Evolutionary conservation across 2,329 filamentous ascomycete genomes (phyloP), one percentile per base, ranked within the genome.

Genomic region (Aspergillus sp.): DNA sequence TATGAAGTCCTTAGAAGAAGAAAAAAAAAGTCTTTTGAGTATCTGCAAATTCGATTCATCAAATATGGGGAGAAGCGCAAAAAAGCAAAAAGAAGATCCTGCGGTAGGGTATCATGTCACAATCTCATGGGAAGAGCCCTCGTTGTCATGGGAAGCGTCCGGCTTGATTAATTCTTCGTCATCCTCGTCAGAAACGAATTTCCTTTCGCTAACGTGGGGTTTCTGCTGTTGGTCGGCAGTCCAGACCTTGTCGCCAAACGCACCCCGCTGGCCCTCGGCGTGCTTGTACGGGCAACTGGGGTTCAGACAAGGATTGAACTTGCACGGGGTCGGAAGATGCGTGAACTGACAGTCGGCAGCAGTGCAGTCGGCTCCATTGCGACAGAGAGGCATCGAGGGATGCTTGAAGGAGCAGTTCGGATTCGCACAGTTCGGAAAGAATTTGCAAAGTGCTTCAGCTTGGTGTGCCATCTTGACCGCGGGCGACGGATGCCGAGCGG

Each of bases 391-490:
- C 79, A 88, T 88, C 29, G 78, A 79, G 0, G 89, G 89, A 64
- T 98, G 93, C 66, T 84, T 85, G 75, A 96, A 98, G 1, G 86
- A 81, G 64, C 93, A 98, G 57, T 80, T 77, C 6, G 83, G 79
- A 66, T 97, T 96, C 43, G 88, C 85, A 74, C 89, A 95, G 70
- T 94, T 88, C 48, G 90, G 88, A 67, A 81, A 94, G 75, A 89
- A 95, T 62, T 85, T 88, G 79, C 90, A 95, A 60, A 94, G 84
- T 65, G 86, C 82, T 65, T 93, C 86, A 49, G 82, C 78, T 69
- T 94, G 86, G 64, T 91, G 87, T 28, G 83, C 82, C 44, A 80
- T 72, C 64, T 82, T 87, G 57, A 86, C 79, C 4, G 91, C 89
- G 1, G 93, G 93, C 5, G 90, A 96, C 2, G 93, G 93, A 67